Evolutionary conservation across 345 rosid genomes (phyloP), one percentile per base, ranked within the genome.

Genomic region (Diplotaxis tenuifolia): DNA sequence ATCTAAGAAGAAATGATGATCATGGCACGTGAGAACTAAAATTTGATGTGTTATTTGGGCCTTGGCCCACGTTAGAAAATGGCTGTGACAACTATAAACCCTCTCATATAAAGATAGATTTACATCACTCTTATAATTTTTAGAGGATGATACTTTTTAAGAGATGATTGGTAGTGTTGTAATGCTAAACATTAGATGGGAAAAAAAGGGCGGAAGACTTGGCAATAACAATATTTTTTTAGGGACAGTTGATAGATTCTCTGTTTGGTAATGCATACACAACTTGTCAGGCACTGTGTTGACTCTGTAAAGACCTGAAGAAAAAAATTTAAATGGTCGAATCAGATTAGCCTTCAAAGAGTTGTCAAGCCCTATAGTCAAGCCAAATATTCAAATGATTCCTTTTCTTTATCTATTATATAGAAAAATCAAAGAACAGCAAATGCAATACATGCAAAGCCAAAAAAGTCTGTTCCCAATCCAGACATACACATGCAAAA

Each of bases 391-490:
- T 27, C 65, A 73, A 42, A 73, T 65, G 66, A 57, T 27, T 28
- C 77, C 23, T 7, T 9, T 38, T 3, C 3, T 36, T 42, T 29
- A 18, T 27, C 11, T 38, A 12, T 9, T 38, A 12, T 9, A 40
- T 40, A 11, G 57, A 5, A 45, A 11, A 21, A 42, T 18, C 11
- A 28, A 53, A 62, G 19, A 42, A 65, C 18, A 65, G 4, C 14
- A 73, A 42, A 56, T 65, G 65, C 36, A 45, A 65, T 65, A 73
- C 65, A 65, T 47, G 22, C 52, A 73, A 58, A 60, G 31, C 16
- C 49, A 59, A 50, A 66, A 31, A 59, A 16, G 42, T 40, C 7
- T 57, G 31, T 47, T 58, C 49, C 19, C 42, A 59, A 22, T 25
- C 53, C 54, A 18, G 10, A 45, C 5, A 58, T 23, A 75, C 22